phyloP scores from a whole-genome alignment of 2,329 filamentous ascomycete species.

The Fusarium euwallaceae region DNA sequence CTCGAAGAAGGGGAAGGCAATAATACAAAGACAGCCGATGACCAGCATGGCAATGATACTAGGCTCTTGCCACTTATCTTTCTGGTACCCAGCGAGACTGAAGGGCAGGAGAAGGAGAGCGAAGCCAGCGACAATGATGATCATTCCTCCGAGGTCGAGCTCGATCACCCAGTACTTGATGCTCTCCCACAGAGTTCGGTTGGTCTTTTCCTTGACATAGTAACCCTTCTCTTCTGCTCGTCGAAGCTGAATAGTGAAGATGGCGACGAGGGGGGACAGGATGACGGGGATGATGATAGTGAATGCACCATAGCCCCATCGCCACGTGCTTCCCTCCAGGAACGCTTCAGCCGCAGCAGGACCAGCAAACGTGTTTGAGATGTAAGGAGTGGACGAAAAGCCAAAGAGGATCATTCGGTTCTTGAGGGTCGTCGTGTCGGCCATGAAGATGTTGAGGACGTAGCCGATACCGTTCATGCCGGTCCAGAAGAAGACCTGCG shows the following conservation, averaged over 20 bases:
- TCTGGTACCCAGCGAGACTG: slow-evolving; percentile 52
- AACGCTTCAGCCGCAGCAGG: slow-evolving; percentile 3
- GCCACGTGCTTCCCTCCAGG: slow-evolving; percentile 4
- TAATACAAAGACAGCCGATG: slow-evolving; percentile 62
- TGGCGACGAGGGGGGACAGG: slow-evolving; percentile 6
- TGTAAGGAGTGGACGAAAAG: slow-evolving; percentile 5
- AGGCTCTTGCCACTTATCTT: slow-evolving; percentile 54
- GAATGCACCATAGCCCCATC: slow-evolving; percentile 13
- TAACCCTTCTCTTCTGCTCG: slow-evolving; percentile 12
- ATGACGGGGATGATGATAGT: slow-evolving; percentile 21
- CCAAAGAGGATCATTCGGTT: slow-evolving; percentile 20
- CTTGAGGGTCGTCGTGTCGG: slow-evolving; percentile 12
- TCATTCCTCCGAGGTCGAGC: slow-evolving; percentile 60
- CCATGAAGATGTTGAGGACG: slow-evolving; percentile 23
- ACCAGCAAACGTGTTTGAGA: slow-evolving; percentile 14
- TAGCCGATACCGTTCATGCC: slow-evolving; percentile 22
- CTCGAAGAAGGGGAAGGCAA: slow-evolving; percentile 65
- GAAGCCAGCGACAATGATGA: slow-evolving; percentile 64
- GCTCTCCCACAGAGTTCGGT: slow-evolving; percentile 1
- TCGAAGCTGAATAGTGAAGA: slow-evolving; percentile 18
- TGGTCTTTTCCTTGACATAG: slow-evolving; percentile 15
- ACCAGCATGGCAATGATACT: slow-evolving; percentile 62
- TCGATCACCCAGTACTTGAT: slow-evolving; percentile 29
- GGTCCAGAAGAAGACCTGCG: slow-evolving; percentile 63
- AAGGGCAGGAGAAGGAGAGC: slow-evolving; percentile 66